Conservation (phyloP, 495 filamentous ascomycete genomes). For the Daldinia vernicosa region DNA sequence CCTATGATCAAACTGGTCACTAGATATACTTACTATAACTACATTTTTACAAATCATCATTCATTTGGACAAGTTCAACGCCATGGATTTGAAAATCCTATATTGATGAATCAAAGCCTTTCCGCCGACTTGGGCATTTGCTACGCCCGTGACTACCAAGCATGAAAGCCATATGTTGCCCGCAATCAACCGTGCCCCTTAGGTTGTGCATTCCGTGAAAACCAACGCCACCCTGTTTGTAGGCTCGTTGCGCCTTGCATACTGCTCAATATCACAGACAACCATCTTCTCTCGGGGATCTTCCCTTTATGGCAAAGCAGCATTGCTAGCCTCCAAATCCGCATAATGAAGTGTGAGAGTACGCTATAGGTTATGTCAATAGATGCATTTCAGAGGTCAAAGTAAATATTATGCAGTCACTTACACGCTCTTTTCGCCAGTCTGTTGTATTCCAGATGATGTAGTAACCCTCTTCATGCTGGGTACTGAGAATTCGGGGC, state of each 20-base stretch:
- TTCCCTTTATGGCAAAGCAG: slow-evolving; percentile 19
- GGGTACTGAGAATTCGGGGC: slow-evolving; percentile 70
- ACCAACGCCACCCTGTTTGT: slow-evolving; percentile 22
- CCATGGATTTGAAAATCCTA: slow-evolving; percentile 26
- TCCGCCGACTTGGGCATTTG: slow-evolving; percentile 16
- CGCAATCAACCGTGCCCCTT: slow-evolving; percentile 30
- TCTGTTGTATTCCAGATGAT: slow-evolving; percentile 84
- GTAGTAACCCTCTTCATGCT: slow-evolving; percentile 86
- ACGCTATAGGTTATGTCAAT: slow-evolving; percentile 58
- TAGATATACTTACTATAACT: no score
- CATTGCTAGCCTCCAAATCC: slow-evolving; percentile 67
- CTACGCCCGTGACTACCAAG: slow-evolving; percentile 20
- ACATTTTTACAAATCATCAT: not conserved
- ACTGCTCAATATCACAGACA: slow-evolving; percentile 24
- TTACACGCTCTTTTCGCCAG: slow-evolving; percentile 85
- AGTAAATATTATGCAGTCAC: slow-evolving; percentile 42
- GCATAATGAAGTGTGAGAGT: slow-evolving; percentile 83
- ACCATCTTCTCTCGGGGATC: slow-evolving; percentile 11
- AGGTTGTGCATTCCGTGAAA: slow-evolving; percentile 29
- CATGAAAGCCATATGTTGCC: slow-evolving; percentile 26
- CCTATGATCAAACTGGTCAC: not conserved
- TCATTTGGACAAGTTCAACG: not conserved
- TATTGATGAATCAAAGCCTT: slow-evolving; percentile 29
- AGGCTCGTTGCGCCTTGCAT: slow-evolving; percentile 20
- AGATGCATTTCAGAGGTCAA: slow-evolving; percentile 18